Base-by-base conservation (phyloP, 2,329 filamentous ascomycete genomes). In the Tolypocladium album region DNA sequence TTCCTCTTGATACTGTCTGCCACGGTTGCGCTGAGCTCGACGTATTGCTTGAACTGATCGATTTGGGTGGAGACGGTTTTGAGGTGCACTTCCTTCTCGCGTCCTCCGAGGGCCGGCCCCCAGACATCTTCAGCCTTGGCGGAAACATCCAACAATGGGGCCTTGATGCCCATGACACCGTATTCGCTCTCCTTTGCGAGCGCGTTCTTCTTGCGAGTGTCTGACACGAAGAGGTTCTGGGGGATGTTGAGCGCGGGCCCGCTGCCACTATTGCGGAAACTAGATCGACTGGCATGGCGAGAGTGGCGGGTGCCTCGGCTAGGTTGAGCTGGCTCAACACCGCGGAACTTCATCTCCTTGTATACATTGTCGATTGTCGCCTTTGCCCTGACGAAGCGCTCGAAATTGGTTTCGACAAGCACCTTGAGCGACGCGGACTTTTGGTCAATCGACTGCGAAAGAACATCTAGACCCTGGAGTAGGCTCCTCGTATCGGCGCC, bases 311-410 rank as follows among this genome's bases (percentile, higher is more conserved):
- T 71, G 8, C 75, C 59, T 34, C 77, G 72, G 9, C 9, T 24
- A 22, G 75, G 69, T 5, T 77, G 72, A 3, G 76, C 74, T 7
- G 81, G 79, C 55, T 87, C 84, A 27, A 72, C 77, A 13, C 85
- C 85, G 55, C 83, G 80, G 65, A 79, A 92, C 80, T 84, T 96
- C 94, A 99, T 99, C 74, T 99, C 94, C 63, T 88, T 95, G 76
- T 99, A 99, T 58, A 99, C 94, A 75, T 96, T 96, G 76, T 99
- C 94, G 68, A 99, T 97, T 9, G 93, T 97, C 22, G 93, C 90
- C 74, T 99, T 99, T 52, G 94, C 94, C 64, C 91, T 88, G 60
- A 99, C 94, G 77, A 99, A 99, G 65, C 93, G 88, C 75, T 99
- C 95, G 71, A 99, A 99, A 72, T 99, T 99, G 64, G 90, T 93